Conservation (phyloP, 2,329 filamentous ascomycete species). For the Talaromyces sp. region DNA sequence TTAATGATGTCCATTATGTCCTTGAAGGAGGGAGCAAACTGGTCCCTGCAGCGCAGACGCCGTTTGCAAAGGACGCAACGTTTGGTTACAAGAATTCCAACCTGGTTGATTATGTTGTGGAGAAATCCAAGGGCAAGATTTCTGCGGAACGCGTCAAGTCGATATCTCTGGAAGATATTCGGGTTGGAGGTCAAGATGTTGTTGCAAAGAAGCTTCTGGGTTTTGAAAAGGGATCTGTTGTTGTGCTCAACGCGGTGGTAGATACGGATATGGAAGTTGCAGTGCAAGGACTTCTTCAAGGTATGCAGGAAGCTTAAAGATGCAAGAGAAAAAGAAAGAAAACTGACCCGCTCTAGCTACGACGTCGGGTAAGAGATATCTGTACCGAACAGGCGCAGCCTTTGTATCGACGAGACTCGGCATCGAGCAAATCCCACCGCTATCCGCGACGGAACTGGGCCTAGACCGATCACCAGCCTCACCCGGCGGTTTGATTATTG, state of each 20-base stretch:
- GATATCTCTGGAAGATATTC: slow-evolving; percentile 46
- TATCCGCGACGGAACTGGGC: slow-evolving; percentile 43
- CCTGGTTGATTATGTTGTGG: slow-evolving; percentile 48
- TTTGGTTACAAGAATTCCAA: slow-evolving; percentile 55
- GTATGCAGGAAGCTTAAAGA: slow-evolving; percentile 14
- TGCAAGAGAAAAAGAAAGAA: not conserved
- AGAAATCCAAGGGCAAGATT: slow-evolving; percentile 48
- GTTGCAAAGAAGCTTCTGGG: slow-evolving; percentile 39
- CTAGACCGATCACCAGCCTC: slow-evolving; percentile 24
- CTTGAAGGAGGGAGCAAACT: slow-evolving; percentile 41
- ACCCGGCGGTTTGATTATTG: slow-evolving; percentile 50
- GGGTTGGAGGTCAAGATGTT: slow-evolving; percentile 39
- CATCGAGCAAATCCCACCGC: slow-evolving; percentile 48
- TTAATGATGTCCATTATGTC: slow-evolving; percentile 56
- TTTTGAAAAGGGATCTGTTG: slow-evolving; percentile 34
- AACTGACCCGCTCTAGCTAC: not conserved
- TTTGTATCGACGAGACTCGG: slow-evolving; percentile 36
- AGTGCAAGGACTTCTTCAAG: slow-evolving; percentile 44
- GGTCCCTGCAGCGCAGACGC: slow-evolving; percentile 50
- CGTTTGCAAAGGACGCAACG: slow-evolving; percentile 53
- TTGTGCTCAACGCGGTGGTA: slow-evolving; percentile 43
- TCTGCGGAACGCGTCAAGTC: slow-evolving; percentile 35
- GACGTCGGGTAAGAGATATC: slow-evolving; percentile 35
- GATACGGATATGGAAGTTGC: slow-evolving; percentile 55
- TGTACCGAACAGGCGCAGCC: slow-evolving; percentile 44